A percentile compares a stretch with the other conserved stretches of the same genome.
Conservation (phyloP, 176 grass and related monocot species). For the Triticum dicoccoides region DNA sequence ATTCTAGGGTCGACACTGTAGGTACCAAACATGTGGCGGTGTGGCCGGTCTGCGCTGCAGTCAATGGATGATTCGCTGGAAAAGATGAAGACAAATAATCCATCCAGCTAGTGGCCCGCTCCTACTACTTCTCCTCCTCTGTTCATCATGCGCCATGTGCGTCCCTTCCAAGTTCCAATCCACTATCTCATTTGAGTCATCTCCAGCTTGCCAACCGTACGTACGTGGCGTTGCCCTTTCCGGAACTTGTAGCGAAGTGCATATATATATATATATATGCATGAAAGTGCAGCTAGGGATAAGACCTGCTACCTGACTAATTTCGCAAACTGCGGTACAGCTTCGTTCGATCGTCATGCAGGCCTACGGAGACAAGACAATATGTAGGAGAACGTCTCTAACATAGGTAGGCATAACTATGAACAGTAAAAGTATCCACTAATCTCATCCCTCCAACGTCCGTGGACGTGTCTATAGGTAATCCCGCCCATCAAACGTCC, state of each 20-base stretch:
- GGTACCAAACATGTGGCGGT: slow-evolving; percentile 20
- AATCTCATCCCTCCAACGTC: too few species aligned
- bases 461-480: too few species aligned
- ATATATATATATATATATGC: background rate
- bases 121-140: background rate
- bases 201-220: background rate
- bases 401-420: too few species aligned
- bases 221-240: background rate
- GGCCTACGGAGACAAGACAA: background rate
- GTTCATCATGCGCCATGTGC: slow-evolving; percentile 2
- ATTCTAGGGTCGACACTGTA: background rate
- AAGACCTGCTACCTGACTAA: background rate
- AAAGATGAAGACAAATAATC: background rate
- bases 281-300: background rate
- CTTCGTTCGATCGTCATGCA: background rate
- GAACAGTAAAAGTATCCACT: too few species aligned
- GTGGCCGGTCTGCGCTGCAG: background rate
- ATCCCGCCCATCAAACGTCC: too few species aligned
- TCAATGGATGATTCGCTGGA: slow-evolving; percentile 27
- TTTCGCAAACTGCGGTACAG: background rate
- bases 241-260: slow-evolving; percentile 9
- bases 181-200: background rate
- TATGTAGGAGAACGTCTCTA: background rate
- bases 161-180: background rate
- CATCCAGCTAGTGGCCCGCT: background rate